Conservation (phyloP, 805 yeast species). For the Wickerhamiella occidentalis region DNA sequence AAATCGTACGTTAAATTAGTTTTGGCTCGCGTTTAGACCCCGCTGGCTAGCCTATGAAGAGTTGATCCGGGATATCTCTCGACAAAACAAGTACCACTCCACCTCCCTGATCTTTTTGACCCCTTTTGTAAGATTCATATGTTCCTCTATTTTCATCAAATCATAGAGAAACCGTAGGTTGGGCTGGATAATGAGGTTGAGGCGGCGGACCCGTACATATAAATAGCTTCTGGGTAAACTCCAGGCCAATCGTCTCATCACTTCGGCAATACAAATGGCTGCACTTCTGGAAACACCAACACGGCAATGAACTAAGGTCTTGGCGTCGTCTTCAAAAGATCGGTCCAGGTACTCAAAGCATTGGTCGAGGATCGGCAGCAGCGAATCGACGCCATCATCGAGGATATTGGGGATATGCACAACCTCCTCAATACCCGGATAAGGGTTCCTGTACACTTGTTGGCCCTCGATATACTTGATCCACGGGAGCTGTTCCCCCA, state of each 20-base stretch:
- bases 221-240: conserved; percentile 69
- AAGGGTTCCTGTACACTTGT: neutral
- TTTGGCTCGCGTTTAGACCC: no score
- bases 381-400: conserved; percentile 83
- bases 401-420: conserved; percentile 61
- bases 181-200: conserved; percentile 90
- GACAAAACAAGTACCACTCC: conserved; percentile 81
- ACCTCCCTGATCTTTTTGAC: conserved; percentile 41
- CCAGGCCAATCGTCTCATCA: conserved; percentile 61
- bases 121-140: conserved; percentile 21
- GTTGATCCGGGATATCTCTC: conserved; percentile 48
- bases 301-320: conserved; percentile 77
- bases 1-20: conserved; percentile 4
- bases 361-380: conserved; percentile 47
- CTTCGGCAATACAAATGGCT: conserved; percentile 90
- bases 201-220: conserved; percentile 76
- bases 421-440: conserved; percentile 35
- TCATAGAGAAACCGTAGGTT: conserved; percentile 87
- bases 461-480: conserved; percentile 23
- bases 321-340: conserved; percentile 7
- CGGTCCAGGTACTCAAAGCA: conserved; percentile 57
- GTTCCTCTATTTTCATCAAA: conserved; percentile 56
- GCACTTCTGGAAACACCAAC: conserved; percentile 95
- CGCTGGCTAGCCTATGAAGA: no score
- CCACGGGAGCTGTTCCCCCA: conserved; percentile 75